Base-by-base conservation (phyloP, 1,284 basidiomycete species). In the Melampsora medusae region DNA sequence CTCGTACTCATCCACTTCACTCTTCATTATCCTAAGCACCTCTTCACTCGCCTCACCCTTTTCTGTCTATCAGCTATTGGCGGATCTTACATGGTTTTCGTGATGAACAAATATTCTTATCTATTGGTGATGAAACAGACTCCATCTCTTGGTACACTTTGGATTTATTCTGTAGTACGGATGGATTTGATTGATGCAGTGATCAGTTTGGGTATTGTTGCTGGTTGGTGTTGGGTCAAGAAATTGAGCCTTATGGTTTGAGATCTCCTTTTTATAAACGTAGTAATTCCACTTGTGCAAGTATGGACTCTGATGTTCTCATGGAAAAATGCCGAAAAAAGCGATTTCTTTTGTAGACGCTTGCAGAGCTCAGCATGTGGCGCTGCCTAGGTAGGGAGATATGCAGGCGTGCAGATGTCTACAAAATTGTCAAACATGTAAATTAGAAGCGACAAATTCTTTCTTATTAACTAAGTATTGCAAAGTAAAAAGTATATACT, bases 111-210 rank as follows among this genome's bases (percentile, higher is more conserved):
- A 78, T 81, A 80, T 4, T 65, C 80, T 1, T 83, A 81, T 77
- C 77, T 80, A 19, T 67, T 79, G 33, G 80, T 82, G 9, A 79
- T 83, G 49, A 80, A 81, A n/a, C 80, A 80, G 22, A 80, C 80
- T 10, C 82, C 83, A 0, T 80, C 82, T 12, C 79, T 84, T 0
- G 83, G 83, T 49, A 81, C 82, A 1, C 79, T 84, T 22, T 84
- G 83, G 83, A 79, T 84, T 60, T 82, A 81, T 65, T 69, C 80
- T 12, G 79, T 83, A 9, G 82, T 83, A 22, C 79, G 81, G 50
- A 72, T 84, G 42, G 81, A 83, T 59, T 79, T 84, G 4, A 59
- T 79, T 2, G 79, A 78, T 6, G 81, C 80, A 0, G 70, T 80
- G 46, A 59, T 81, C 53, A 81, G 80, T 67, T 77, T 84, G n/a